phyloP scores from a whole-genome alignment of 2,329 filamentous ascomycete genomes.

The Knoxdaviesia proteae region DNA sequence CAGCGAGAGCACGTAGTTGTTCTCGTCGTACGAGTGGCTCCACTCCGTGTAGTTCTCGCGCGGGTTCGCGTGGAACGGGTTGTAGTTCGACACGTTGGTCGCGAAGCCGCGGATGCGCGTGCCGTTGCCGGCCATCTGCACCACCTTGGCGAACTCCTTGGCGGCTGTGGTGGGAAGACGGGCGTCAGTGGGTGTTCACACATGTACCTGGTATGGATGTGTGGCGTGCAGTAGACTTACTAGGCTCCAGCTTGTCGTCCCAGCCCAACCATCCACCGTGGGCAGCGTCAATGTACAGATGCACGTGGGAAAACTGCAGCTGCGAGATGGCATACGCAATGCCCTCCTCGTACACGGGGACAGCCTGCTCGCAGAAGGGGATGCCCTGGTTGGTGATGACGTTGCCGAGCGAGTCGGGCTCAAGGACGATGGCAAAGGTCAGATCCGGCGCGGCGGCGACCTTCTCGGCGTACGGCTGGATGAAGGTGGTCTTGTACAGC shows the following conservation, averaged over 20 bases:
- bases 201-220: background rate
- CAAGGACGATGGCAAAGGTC: conserved; percentile 20
- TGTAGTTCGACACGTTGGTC: conserved; percentile 24
- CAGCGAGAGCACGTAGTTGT: conserved; percentile 17
- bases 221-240: conserved; percentile 7
- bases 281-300: conserved; percentile 42
- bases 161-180: conserved; percentile 11
- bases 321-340: conserved; percentile 31
- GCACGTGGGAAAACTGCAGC: conserved; percentile 38
- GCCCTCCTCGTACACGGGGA: conserved; percentile 17
- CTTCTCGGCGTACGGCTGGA: conserved; percentile 17
- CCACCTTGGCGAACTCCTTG: conserved; percentile 17
- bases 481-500: conserved; percentile 18
- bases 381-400: conserved; percentile 18
- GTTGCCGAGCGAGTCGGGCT: conserved; percentile 23
- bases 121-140: conserved; percentile 13
- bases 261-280: conserved; percentile 45
- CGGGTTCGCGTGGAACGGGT: conserved; percentile 14
- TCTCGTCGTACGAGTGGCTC: conserved; percentile 18
- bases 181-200: background rate
- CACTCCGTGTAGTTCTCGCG: conserved; percentile 20
- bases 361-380: conserved; percentile 16
- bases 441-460: conserved; percentile 16
- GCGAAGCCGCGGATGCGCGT: conserved; percentile 17
- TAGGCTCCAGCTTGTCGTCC: conserved; percentile 33